Evolutionary conservation across 1,284 basidiomycete species (phyloP), one percentile per base, ranked within the genome.

Genomic region (Ganoderma lingzhi): DNA sequence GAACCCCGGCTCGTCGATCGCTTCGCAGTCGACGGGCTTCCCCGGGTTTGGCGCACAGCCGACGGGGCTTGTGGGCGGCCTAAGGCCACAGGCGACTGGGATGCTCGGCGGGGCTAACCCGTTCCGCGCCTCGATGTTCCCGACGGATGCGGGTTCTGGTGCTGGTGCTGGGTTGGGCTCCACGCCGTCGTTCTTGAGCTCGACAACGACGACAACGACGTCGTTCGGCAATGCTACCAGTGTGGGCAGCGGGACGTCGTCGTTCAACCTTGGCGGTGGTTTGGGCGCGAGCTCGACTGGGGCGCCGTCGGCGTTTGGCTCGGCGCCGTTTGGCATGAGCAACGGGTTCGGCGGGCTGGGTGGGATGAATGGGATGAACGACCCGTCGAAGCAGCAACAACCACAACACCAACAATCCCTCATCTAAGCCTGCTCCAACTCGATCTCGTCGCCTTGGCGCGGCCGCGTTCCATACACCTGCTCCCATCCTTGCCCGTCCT

Each of bases 41-140:
- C 63, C 63, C n/a, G 69, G 69, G 23, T 70, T 77, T 39, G 75
- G 74, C 53, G 51, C 69, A 8, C 78, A 82, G 62, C 69, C 77
- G 17, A 78, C 75, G 5, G 76, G 76, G 10, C 66, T 88, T 9
- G 90, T 91, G 19, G 83, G 84, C 39, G 91, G 93, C 5, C 82
- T 95, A 39, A 84, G 92, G 41, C 91, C 93, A 5, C 93, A 95
- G 76, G 85, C 87, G 76, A 94, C 92, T 3, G 92, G 92, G 5
- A 42, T 74, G 30, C 80, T 79, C 15, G 89, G 89, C 19, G 84
- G 81, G 35, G 89, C 88, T 10, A 95, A 94, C 74, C 93, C 93
- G 9, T 95, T 95, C 84, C 86, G 93, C 58, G 88, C 90, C 51
- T 78, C 80, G 23, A 79, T 81, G 78, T 78, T 82, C 68, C 67